These are phyloP conservation scores for Termitomyces heimii DNA, from an alignment of 768 basidiomycete species.

Conservation along the genomic window DNA sequence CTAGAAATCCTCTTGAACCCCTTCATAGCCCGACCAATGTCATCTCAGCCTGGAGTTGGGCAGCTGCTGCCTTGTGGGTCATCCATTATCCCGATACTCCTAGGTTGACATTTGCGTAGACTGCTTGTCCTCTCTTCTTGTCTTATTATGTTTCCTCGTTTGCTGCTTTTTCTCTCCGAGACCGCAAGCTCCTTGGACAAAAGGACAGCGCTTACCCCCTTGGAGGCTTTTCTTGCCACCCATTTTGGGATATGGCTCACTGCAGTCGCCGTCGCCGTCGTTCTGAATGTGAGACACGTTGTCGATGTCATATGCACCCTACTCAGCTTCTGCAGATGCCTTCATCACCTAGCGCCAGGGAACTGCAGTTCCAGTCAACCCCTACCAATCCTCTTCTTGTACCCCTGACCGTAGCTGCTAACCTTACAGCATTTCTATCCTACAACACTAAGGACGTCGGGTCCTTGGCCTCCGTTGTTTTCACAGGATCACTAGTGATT, in stretches of 20 bases:
- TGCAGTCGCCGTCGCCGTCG: slow-evolving; percentile 46
- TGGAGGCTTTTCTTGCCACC: slow-evolving; percentile 66
- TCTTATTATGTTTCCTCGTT: slow-evolving; percentile 50
- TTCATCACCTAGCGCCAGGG: slow-evolving; percentile 32
- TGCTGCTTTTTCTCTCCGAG: slow-evolving; percentile 64
- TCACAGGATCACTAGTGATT: slow-evolving; percentile 42
- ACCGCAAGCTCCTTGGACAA: slow-evolving; percentile 29
- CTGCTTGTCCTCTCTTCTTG: slow-evolving; percentile 16
- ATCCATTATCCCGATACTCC: slow-evolving; percentile 4
- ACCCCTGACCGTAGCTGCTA: slow-evolving; percentile 50
- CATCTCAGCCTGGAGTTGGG: slow-evolving; percentile 26
- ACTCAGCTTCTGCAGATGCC: slow-evolving; percentile 31
- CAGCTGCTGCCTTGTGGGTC: slow-evolving; percentile 21
- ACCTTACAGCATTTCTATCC: slow-evolving; percentile 53
- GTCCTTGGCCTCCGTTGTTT: slow-evolving; percentile 45
- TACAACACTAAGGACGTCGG: slow-evolving; percentile 60
- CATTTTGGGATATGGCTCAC: slow-evolving; percentile 60
- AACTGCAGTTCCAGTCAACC: slow-evolving; percentile 18
- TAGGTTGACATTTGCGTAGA: slow-evolving; percentile 11
- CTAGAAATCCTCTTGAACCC: neutral
- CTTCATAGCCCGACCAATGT: neutral
- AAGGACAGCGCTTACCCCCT: slow-evolving; percentile 42
- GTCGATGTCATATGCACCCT: neutral
- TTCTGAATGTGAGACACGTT: slow-evolving; percentile 46
- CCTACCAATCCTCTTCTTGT: slow-evolving; percentile 56